A percentile compares a stretch with the other conserved stretches of the same genome.
Conservation (phyloP, 169 alveolate genomes). For the Besnoitia besnoiti region DNA sequence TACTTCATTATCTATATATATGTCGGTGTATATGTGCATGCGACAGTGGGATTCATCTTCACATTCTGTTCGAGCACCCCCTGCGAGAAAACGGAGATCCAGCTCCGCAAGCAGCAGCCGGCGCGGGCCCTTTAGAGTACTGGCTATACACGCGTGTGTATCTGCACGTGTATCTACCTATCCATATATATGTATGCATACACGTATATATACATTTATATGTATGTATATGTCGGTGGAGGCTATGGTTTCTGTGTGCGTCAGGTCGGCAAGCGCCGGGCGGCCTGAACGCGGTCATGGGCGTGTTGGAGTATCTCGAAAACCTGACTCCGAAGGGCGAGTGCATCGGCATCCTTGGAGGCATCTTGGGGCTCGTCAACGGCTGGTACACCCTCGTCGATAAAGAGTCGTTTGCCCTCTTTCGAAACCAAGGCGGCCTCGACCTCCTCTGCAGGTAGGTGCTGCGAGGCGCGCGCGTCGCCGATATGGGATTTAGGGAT, state of each 20-base stretch:
- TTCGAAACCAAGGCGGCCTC: slow-evolving; percentile 95
- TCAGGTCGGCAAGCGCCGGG: slow-evolving; percentile 92
- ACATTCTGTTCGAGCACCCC: too few relatives aligned
- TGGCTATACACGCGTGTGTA: not conserved
- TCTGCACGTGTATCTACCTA: too few relatives aligned
- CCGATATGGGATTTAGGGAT: too few relatives aligned
- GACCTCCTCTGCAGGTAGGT: slow-evolving; percentile 85
- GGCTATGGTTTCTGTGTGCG: not conserved
- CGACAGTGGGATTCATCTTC: too few relatives aligned
- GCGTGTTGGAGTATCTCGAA: slow-evolving; percentile 88
- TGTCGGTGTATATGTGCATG: not conserved
- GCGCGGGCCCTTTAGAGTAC: too few relatives aligned
- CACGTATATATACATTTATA: too few relatives aligned
- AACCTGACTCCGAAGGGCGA: slow-evolving; percentile 73
- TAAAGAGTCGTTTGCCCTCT: slow-evolving; percentile 86
- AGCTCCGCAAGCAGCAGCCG: too few relatives aligned
- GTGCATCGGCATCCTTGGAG: slow-evolving; percentile 88
- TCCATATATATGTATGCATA: too few relatives aligned
- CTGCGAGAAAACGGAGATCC: too few relatives aligned
- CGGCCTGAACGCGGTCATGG: slow-evolving; percentile 93
- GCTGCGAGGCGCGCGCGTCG: too few relatives aligned
- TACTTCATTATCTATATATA: not conserved
- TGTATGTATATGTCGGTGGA: not conserved
- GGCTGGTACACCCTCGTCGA: slow-evolving; percentile 88
- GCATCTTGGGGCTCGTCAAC: slow-evolving; percentile 89